phyloP scores from a whole-genome alignment of 116 monocot species.

The Thalassia testudinum region DNA sequence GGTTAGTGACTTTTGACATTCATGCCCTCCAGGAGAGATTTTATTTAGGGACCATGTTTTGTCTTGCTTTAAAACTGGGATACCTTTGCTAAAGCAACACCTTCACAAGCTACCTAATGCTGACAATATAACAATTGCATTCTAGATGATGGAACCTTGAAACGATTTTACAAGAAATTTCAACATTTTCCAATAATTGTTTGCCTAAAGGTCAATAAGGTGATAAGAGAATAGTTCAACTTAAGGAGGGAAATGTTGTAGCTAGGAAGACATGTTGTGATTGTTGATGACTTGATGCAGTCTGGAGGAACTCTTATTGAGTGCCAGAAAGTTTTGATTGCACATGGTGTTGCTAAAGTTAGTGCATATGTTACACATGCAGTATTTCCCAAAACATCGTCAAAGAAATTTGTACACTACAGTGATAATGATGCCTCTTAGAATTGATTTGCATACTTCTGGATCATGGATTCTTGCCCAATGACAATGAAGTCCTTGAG shows the following conservation, averaged over 20 bases:
- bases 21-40: constrained; percentile 92
- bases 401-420: constrained; percentile 36
- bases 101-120: constrained; percentile 77
- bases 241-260: constrained; percentile 60
- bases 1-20: constrained; percentile 71
- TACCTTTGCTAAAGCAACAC: constrained; percentile 71
- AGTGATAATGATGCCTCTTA: constrained; percentile 2
- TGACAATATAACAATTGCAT: constrained; percentile 79
- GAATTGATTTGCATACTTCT: constrained; percentile 51
- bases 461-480: constrained; percentile 90
- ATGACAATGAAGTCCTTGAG: constrained; percentile 59
- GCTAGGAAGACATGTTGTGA: constrained; percentile 63
- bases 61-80: constrained; percentile 92
- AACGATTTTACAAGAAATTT: constrained; percentile 78
- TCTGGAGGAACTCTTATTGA: constrained; percentile 86
- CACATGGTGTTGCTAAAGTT: constrained; percentile 72
- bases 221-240: constrained; percentile 69
- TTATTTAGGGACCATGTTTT: constrained; percentile 88
- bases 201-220: constrained; percentile 86
- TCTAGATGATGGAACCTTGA: constrained; percentile 96
- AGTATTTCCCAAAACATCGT: constrained; percentile 81
- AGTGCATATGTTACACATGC: constrained; percentile 90
- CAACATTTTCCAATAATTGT: constrained; percentile 77
- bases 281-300: constrained; percentile 88
- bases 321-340: constrained; percentile 87